phyloP scores from a whole-genome alignment of 108 stramenopile species.

The Stephanodiscus minutulus region DNA sequence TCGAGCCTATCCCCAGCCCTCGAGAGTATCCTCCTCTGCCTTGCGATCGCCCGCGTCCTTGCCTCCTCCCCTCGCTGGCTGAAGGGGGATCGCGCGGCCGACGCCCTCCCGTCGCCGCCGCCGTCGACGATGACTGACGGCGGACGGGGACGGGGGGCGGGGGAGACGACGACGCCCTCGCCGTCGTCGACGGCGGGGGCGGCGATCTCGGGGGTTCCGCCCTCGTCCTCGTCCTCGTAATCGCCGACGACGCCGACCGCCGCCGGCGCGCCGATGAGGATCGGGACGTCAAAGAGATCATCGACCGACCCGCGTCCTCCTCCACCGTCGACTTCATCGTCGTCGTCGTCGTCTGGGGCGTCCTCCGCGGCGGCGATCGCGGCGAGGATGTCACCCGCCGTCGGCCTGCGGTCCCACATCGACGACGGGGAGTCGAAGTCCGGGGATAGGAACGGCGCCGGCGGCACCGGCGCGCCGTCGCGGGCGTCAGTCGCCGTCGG shows the following conservation, averaged over 20 bases:
- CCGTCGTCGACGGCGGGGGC: background rate
- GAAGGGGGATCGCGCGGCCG: background rate
- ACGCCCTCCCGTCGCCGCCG: background rate
- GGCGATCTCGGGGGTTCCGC: too few relatives aligned
- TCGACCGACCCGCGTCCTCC: background rate
- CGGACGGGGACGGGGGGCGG: background rate
- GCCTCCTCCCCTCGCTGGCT: slow-evolving; percentile 4
- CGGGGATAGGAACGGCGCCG: background rate
- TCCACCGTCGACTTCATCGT: background rate
- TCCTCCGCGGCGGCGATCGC: background rate
- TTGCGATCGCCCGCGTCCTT: slow-evolving; percentile 2
- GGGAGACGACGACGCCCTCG: background rate
- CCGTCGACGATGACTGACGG: too few relatives aligned
- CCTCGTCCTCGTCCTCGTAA: background rate
- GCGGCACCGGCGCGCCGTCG: too few relatives aligned
- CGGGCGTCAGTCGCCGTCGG: too few relatives aligned
- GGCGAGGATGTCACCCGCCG: background rate
- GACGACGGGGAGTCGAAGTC: background rate
- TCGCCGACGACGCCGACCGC: background rate
- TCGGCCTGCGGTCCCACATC: background rate
- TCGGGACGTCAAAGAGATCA: background rate
- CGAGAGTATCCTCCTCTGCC: slow-evolving; percentile 6
- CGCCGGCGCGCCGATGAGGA: background rate
- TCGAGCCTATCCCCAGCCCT: background rate
- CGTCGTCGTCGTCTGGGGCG: background rate